Evolutionary conservation across 371 early-diverging fungal species (phyloP).

Genomic region (Saksenaea oblongispora): DNA sequence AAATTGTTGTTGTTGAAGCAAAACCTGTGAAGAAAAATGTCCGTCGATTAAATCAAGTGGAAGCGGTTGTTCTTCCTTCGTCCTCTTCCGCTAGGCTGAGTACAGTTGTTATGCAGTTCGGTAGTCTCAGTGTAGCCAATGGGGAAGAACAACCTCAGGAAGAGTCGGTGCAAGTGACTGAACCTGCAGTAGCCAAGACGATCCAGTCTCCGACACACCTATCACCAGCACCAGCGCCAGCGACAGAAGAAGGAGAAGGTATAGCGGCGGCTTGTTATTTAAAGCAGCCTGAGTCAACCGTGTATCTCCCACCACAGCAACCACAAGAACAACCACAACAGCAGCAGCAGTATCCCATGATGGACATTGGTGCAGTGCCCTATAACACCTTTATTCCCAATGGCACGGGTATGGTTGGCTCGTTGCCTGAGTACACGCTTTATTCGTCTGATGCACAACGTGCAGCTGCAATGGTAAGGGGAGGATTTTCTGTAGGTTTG

Average conservation of each 20-base stretch:
- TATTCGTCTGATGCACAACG: conserved; percentile 29
- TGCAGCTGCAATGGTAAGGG: conserved; percentile 28
- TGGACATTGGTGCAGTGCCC: conserved; percentile 26
- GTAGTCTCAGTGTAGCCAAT: conserved; percentile 59
- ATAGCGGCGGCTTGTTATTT: neutral
- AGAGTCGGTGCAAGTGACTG: neutral
- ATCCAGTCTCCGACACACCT: neutral
- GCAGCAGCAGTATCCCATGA: conserved; percentile 11
- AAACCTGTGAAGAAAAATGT: conserved; percentile 9
- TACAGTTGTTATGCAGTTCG: conserved; percentile 74
- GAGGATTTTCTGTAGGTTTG: neutral
- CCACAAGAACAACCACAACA: conserved; percentile 10
- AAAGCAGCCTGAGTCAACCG: conserved; percentile 7
- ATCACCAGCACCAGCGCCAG: neutral
- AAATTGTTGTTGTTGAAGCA: neutral
- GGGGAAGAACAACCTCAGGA: conserved; percentile 10
- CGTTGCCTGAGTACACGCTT: conserved; percentile 41
- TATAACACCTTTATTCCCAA: conserved; percentile 41
- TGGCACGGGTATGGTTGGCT: conserved; percentile 42
- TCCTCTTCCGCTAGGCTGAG: conserved; percentile 47
- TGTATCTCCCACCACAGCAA: conserved; percentile 14
- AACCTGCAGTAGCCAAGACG: neutral
- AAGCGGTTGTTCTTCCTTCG: conserved; percentile 83
- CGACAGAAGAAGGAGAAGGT: neutral
- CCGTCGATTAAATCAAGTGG: conserved; percentile 73